Conservation (phyloP, 2,329 filamentous ascomycete species). For the Ophiocordyceps camponoti-saundersi region DNA sequence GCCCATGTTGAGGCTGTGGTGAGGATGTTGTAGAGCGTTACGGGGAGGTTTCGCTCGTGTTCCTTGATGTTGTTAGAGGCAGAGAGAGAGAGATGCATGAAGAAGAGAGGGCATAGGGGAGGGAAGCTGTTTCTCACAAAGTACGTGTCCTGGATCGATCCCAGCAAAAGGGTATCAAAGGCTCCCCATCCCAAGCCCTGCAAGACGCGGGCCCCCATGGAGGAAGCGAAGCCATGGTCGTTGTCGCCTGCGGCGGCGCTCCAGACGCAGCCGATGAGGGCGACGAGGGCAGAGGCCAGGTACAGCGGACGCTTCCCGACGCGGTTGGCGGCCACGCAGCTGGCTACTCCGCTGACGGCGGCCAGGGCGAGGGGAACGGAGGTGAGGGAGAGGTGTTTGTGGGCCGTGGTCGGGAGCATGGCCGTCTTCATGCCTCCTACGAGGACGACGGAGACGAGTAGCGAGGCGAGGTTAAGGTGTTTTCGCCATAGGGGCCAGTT, state of each 20-base stretch:
- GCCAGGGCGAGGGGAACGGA: conserved; percentile 35
- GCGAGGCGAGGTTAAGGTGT: conserved; percentile 25
- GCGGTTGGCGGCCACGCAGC: conserved; percentile 24
- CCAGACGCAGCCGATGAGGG: conserved; percentile 34
- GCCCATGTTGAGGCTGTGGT: conserved; percentile 33
- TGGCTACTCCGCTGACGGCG: conserved; percentile 24
- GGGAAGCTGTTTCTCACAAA: conserved; percentile 24
- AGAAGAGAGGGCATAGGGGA: neutral
- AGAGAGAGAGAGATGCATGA: neutral
- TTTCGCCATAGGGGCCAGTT: conserved; percentile 41
- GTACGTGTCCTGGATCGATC: conserved; percentile 38
- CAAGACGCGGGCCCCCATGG: conserved; percentile 33
- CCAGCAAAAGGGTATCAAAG: conserved; percentile 35
- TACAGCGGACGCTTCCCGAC: conserved; percentile 38
- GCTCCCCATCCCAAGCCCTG: conserved; percentile 43
- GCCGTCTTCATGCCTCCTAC: conserved; percentile 36
- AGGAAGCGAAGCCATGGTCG: conserved; percentile 21
- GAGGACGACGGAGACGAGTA: conserved; percentile 29
- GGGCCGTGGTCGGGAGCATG: conserved; percentile 28
- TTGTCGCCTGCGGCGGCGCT: conserved; percentile 22
- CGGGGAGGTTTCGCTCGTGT: conserved; percentile 30
- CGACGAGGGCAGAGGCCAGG: conserved; percentile 23
- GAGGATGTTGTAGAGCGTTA: conserved; percentile 27
- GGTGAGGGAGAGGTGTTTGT: conserved; percentile 30
- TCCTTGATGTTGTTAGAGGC: conserved; percentile 14